phyloP scores from a whole-genome alignment of 768 basidiomycete genomes.

The Boletellus emodensis region DNA sequence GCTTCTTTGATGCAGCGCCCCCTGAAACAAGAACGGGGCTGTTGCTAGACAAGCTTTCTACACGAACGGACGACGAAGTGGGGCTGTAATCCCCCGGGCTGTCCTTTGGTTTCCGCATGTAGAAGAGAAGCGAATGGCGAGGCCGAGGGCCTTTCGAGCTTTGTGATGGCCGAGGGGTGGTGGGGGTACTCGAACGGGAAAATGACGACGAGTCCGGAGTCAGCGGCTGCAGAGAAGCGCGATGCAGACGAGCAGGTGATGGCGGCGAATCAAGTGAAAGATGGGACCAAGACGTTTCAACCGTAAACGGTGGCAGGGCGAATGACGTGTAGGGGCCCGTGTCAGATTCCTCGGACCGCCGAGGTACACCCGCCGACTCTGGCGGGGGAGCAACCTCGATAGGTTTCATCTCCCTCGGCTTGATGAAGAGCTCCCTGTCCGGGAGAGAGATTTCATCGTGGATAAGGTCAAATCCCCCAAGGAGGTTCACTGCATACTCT shows the following conservation, averaged over 20 bases:
- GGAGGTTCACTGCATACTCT: slow-evolving; percentile 42
- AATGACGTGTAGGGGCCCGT: slow-evolving; percentile 32
- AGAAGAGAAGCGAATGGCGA: slow-evolving; percentile 28
- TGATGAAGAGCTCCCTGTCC: slow-evolving; percentile 29
- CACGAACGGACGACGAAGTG: slow-evolving; percentile 19
- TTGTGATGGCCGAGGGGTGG: slow-evolving; percentile 24
- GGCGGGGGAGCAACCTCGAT: slow-evolving; percentile 27
- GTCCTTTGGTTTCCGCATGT: slow-evolving; percentile 28
- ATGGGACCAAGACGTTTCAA: slow-evolving; percentile 19
- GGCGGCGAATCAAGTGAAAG: slow-evolving; percentile 18
- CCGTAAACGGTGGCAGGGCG: slow-evolving; percentile 25
- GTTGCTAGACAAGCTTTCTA: slow-evolving; percentile 14
- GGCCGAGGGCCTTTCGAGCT: slow-evolving; percentile 25
- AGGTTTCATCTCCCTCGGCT: slow-evolving; percentile 28
- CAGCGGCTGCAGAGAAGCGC: slow-evolving; percentile 26
- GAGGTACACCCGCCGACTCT: slow-evolving; percentile 12
- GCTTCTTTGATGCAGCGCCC: slow-evolving; percentile 17
- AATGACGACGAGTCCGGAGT: slow-evolving; percentile 29
- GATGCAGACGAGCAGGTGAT: slow-evolving; percentile 18
- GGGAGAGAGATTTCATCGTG: slow-evolving; percentile 32
- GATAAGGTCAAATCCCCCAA: slow-evolving; percentile 40
- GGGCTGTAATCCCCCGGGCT: slow-evolving; percentile 20
- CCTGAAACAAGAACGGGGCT: slow-evolving; percentile 6
- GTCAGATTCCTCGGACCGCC: slow-evolving; percentile 33
- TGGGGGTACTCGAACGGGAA: slow-evolving; percentile 30